Conservation (phyloP, 805 yeast genomes). For the Gaillardinia entomophila region DNA sequence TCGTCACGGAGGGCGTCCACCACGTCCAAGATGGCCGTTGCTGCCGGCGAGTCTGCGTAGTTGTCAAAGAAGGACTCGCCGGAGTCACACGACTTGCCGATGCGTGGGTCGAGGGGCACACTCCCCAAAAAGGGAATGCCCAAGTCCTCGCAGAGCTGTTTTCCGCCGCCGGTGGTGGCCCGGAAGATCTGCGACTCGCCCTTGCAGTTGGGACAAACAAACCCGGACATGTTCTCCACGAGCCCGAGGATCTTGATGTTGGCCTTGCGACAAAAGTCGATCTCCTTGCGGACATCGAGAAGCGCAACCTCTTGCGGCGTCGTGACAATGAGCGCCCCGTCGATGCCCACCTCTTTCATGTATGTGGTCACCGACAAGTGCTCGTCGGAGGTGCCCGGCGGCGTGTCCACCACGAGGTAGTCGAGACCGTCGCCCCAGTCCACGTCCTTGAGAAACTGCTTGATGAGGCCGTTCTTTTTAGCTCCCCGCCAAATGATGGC, state of each 20-base stretch:
- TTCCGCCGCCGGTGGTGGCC: conserved; percentile 97
- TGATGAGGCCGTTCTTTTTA: conserved; percentile 89
- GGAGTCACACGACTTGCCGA: conserved; percentile 80
- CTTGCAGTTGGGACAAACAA: conserved; percentile 92
- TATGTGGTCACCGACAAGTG: conserved; percentile 86
- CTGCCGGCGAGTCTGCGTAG: conserved; percentile 90
- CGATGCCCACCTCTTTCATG: conserved; percentile 84
- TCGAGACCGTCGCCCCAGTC: conserved; percentile 86
- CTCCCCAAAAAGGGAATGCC: conserved; percentile 78
- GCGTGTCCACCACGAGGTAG: conserved; percentile 88
- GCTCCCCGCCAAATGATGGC: conserved; percentile 97
- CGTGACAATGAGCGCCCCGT: conserved; percentile 92
- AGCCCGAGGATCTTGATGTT: conserved; percentile 79
- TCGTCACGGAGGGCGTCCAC: conserved; percentile 66
- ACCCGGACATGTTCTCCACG: conserved; percentile 97
- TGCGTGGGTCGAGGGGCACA: conserved; percentile 94
- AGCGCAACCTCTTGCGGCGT: conserved; percentile 98
- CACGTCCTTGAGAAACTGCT: conserved; percentile 89
- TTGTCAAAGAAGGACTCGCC: conserved; percentile 82
- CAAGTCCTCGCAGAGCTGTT: conserved; percentile 72
- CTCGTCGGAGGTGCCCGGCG: conserved; percentile 98
- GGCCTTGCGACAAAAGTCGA: conserved; percentile 91
- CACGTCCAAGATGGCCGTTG: conserved; percentile 77
- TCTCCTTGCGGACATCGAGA: conserved; percentile 91
- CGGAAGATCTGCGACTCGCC: conserved; percentile 86